Conservation (phyloP, 75 land plant species). For the Pseudotsuga menziesii region DNA sequence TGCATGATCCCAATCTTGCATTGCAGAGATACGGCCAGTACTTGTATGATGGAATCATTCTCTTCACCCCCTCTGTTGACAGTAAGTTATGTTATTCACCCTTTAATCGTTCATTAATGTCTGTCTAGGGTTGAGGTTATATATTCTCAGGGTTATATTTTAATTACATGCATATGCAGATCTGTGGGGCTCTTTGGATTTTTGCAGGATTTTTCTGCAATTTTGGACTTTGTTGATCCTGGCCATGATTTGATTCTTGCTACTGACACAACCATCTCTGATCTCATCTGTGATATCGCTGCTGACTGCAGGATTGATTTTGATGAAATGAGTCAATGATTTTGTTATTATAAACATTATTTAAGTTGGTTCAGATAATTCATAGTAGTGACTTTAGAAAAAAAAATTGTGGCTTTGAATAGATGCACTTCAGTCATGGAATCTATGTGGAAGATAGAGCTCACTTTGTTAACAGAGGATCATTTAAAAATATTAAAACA, state of each 20-base stretch:
- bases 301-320: conserved; percentile 92
- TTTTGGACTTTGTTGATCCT: conserved; percentile 90
- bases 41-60: conserved; percentile 77
- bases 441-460: too few species aligned
- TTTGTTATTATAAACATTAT: too few species aligned
- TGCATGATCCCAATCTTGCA: conserved; percentile 73
- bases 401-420: too few species aligned
- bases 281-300: conserved; percentile 78
- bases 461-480: too few species aligned
- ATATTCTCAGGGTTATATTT: not conserved
- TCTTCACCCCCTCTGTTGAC: conserved; percentile 71
- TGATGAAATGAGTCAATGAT: conserved; percentile 61
- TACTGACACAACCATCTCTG: conserved; percentile 66
- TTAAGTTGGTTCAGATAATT: too few species aligned
- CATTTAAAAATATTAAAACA: too few species aligned
- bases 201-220: conserved; percentile 36
- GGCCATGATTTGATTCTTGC: conserved; percentile 92
- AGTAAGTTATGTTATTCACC: conserved; percentile 33
- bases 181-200: conserved; percentile 80
- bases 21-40: conserved; percentile 82
- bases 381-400: too few species aligned
- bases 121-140: not conserved
- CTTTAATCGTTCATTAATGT: not conserved
- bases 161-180: conserved; percentile 35
- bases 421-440: too few species aligned